These are phyloP conservation scores for Tricholoma sp. DNA, from an alignment of 768 basidiomycete genomes.

Conservation along the genomic window DNA sequence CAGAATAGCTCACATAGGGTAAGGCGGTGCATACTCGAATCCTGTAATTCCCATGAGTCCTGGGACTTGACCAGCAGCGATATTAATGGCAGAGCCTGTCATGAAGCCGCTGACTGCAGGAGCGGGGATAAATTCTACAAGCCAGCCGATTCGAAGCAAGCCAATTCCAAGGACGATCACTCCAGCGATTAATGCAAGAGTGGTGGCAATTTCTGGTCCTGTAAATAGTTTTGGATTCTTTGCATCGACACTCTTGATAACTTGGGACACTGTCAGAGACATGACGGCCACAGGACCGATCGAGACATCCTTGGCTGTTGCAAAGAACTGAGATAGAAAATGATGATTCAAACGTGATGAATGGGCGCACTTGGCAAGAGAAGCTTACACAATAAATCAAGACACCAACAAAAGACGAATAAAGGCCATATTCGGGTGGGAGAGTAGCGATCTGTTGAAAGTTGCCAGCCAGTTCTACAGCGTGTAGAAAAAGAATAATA, in stretches of 20 bases:
- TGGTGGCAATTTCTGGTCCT: slow-evolving; percentile 75
- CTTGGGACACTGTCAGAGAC: slow-evolving; percentile 82
- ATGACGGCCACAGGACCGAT: slow-evolving; percentile 99
- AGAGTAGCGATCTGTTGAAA: slow-evolving; percentile 71
- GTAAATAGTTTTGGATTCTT: slow-evolving; percentile 53
- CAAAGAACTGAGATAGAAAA: slow-evolving; percentile 65
- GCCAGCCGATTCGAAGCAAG: slow-evolving; percentile 84
- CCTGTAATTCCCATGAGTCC: slow-evolving; percentile 83
- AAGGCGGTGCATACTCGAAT: slow-evolving; percentile 60
- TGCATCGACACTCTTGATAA: slow-evolving; percentile 63
- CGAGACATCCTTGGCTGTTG: slow-evolving; percentile 97
- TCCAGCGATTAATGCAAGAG: slow-evolving; percentile 81
- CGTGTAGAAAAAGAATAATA: not conserved
- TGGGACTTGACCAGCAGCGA: slow-evolving; percentile 84
- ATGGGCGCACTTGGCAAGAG: not conserved
- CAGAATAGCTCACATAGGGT: not conserved
- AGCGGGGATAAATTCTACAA: slow-evolving; percentile 90
- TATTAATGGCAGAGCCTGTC: slow-evolving; percentile 97
- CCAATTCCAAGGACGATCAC: slow-evolving; percentile 91
- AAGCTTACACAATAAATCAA: slow-evolving; percentile 72
- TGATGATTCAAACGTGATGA: not conserved
- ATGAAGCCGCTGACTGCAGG: slow-evolving; percentile 89
- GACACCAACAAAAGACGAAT: slow-evolving; percentile 89
- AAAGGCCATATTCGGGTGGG: slow-evolving; percentile 84
- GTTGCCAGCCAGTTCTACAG: not conserved